Conservation (phyloP, 2,329 filamentous ascomycete genomes). For the Scedosporium minutisporum region DNA sequence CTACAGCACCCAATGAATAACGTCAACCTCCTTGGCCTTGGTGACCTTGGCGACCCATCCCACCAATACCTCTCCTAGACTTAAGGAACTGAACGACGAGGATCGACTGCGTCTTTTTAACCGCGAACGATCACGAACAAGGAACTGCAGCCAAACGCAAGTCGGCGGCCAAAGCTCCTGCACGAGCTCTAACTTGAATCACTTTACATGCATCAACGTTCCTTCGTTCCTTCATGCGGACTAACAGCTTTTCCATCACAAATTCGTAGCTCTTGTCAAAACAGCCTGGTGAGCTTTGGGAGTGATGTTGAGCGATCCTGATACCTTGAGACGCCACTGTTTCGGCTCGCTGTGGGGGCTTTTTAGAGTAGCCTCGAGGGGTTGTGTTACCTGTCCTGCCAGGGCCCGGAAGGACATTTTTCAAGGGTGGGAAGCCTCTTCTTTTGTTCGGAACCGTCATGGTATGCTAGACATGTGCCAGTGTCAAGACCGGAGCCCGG, state of each 20-base stretch:
- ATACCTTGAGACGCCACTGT: too few species aligned
- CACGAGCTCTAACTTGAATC: not conserved
- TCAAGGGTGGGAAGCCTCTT: not conserved
- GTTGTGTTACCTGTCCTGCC: not conserved
- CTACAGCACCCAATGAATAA: not conserved
- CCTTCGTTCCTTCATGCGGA: not conserved
- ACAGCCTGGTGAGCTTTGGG: too few species aligned
- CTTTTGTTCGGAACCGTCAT: not conserved
- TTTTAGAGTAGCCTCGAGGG: too few species aligned
- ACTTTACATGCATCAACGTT: not conserved
- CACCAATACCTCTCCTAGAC: too few species aligned
- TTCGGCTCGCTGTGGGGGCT: too few species aligned
- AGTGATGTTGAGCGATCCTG: too few species aligned
- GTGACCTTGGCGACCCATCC: too few species aligned
- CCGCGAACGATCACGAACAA: not conserved
- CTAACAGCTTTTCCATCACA: too few species aligned
- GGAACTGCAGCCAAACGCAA: not conserved
- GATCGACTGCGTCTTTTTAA: not conserved
- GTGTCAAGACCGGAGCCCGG: not conserved
- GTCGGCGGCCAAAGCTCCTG: not conserved
- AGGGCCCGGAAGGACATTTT: not conserved
- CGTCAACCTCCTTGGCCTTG: too few species aligned
- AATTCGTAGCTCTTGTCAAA: not conserved
- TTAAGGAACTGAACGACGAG: too few species aligned
- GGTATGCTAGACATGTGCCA: not conserved